Evolutionary conservation across 352 stramenopile genomes (phyloP), one percentile per base, ranked within the genome.

Genomic region (Phytophthora pini): DNA sequence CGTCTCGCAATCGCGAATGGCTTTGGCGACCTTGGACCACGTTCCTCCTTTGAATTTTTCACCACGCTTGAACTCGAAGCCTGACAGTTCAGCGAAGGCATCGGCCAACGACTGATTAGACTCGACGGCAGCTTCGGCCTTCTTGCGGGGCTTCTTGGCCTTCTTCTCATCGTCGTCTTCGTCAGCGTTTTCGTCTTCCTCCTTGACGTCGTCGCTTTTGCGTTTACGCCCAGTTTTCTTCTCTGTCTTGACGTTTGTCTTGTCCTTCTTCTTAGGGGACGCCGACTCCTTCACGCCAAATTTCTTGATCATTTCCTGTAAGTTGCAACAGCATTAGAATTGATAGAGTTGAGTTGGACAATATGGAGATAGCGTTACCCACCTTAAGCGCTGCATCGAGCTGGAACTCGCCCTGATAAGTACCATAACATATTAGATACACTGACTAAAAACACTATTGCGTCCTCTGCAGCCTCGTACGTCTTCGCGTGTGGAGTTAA

Each of bases 1-100:
- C 3, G 76, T 67, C 38, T 92, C 84, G 46, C 72, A 68, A 29
- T 94, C 85, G 22, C 84, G 84, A 45, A 96, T 90, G 4, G 88
- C 85, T 61, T 93, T 94, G 43, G 87, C 85, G 12, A 95, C 88
- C 63, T 96, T 96, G 38, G 87, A 93, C 84, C 87, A 96, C 1
- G 88, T 94, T 41, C 81, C 85, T 52, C 87, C 88, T 64, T 94
- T 94, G 71, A 96, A 95, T 50, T 77, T 83, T 46, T 96, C 88
- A 2, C 87, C 87, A 26, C 86, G 83, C 79, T 96, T 95, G 67
- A 95, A 96, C 47, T 96, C 85, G 49, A 94, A 94, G 20, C 82
- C 82, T n/a, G 87, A 88, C 29, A 96, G 80, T 61, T 96, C 88
- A 1, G 71, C 61, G 55, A 96, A 96, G 10, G 80, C 82, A 32